Evolutionary conservation across 805 yeast species (phyloP), one percentile per base, ranked within the genome.

Genomic region (Wickerhamomyces chaumierensis): DNA sequence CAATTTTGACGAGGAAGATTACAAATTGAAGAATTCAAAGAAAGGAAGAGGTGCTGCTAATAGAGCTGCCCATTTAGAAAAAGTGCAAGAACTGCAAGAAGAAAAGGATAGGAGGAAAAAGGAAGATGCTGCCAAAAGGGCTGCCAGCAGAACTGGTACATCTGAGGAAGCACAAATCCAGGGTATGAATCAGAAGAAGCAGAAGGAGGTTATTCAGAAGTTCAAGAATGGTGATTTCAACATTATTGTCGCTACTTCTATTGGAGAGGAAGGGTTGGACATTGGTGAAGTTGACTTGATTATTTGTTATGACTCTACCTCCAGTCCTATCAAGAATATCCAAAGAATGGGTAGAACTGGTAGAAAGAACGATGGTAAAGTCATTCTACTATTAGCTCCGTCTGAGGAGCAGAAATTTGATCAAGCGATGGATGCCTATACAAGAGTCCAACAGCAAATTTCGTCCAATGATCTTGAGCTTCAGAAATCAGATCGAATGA

Each of bases 281-380:
- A 94, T 92, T 47, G 98, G 98, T 25, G 96, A 94, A 56, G 99
- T 92, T 38, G 98, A 92, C 58, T 56, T 92, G 49, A 90, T 92
- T 48, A 69, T 92, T 7, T 88, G 96, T 54, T 92, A 77, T 59
- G 98, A 92, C 52, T 84, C 95, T 0, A 87, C 96, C 0, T 70
- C 87, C 21, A 85, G 95, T 34, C 96, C 97, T 0, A 90, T 92
- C 41, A 84, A 94, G 42, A 87, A 83, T 48, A 72, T 92, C 32
- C 99, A 92, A 56, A 65, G 99, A 49, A 86, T 92, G 94, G 99
- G 99, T 20, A 75, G 99, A 62, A 92, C 99, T 0, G 99, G 98
- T 16, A 78, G 99, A 61, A 85, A 86, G 53, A 66, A 96, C 48
- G 86, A 83, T 48, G 99, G 99, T 32, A 73, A 71, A 42, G 83